These are phyloP conservation scores for Ceratocystis harringtonii DNA, from an alignment of 2,329 filamentous ascomycete genomes.

Conservation along the genomic window DNA sequence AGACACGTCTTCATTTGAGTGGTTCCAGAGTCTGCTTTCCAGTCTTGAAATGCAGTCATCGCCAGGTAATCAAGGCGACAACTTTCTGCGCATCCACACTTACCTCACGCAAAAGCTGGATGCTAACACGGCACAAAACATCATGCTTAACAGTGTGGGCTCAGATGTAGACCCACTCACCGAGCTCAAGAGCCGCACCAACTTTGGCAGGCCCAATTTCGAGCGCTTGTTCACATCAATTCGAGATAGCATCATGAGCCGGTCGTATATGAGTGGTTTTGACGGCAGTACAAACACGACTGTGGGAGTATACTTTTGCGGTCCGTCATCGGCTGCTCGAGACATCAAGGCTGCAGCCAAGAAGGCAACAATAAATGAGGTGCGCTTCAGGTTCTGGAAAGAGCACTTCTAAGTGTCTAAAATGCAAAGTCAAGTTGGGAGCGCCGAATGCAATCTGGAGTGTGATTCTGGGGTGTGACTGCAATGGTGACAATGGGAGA, in stretches of 20 bases:
- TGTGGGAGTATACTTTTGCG: constrained; percentile 19
- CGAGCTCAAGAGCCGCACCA: constrained; percentile 64
- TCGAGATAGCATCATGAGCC: constrained; percentile 62
- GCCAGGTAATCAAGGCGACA: constrained; percentile 42
- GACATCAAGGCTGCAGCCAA: constrained; percentile 78
- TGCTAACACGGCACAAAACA: constrained; percentile 70
- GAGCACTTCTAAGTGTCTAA: constrained; percentile 57
- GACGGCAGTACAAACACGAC: constrained; percentile 56
- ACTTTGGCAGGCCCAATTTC: constrained; percentile 83
- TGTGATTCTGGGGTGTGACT: too few relatives aligned
- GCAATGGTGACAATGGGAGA: too few relatives aligned
- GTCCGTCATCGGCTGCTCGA: constrained; percentile 37
- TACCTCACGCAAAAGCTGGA: constrained; percentile 79
- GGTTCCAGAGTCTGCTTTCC: constrained; percentile 76
- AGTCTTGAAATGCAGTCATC: constrained; percentile 65
- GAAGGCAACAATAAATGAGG: constrained; percentile 55
- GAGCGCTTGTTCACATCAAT: constrained; percentile 56
- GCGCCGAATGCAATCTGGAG: background rate
- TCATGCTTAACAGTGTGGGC: constrained; percentile 79
- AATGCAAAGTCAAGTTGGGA: background rate
- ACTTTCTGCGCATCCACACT: constrained; percentile 82
- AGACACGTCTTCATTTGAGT: constrained; percentile 77
- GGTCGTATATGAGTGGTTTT: constrained; percentile 60
- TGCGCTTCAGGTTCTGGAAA: constrained; percentile 97
- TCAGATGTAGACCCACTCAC: constrained; percentile 67